These are phyloP conservation scores for Grosmannia clavigera DNA, from an alignment of 2,329 filamentous ascomycete genomes.

Conservation along the genomic window DNA sequence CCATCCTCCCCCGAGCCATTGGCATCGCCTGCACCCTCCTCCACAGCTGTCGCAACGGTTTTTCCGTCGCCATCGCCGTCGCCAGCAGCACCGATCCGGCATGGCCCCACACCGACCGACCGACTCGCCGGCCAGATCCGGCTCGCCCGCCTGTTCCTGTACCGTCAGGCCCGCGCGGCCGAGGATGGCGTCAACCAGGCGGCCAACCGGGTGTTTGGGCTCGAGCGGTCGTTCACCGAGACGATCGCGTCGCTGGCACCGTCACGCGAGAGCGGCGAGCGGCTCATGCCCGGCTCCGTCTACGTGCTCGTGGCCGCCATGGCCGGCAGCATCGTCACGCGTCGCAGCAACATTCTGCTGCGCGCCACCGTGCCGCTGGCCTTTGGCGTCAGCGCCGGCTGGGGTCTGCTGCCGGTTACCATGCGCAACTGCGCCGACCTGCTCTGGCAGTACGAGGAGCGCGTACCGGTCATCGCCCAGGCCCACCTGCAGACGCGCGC, in stretches of 20 bases:
- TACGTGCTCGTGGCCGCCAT: slow-evolving; percentile 92
- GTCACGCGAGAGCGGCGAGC: slow-evolving; percentile 72
- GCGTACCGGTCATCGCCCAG: slow-evolving; percentile 70
- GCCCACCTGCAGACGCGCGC: slow-evolving; percentile 64
- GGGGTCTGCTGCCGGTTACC: slow-evolving; percentile 76
- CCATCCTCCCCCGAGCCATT: slow-evolving; percentile 1
- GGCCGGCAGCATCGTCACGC: slow-evolving; percentile 82
- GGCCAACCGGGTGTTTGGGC: slow-evolving; percentile 67
- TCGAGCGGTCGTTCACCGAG: slow-evolving; percentile 81
- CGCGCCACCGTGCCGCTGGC: slow-evolving; percentile 64
- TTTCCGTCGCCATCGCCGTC: slow-evolving; percentile 9
- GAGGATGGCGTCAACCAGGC: slow-evolving; percentile 76
- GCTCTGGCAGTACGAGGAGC: slow-evolving; percentile 86
- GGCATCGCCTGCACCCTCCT: not conserved
- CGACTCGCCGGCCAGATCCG: slow-evolving; percentile 75
- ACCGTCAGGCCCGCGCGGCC: slow-evolving; percentile 58
- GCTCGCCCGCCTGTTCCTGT: slow-evolving; percentile 65
- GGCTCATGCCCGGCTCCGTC: slow-evolving; percentile 75
- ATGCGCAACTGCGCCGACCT: slow-evolving; percentile 80
- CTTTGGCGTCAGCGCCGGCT: slow-evolving; percentile 72
- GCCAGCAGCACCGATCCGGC: slow-evolving; percentile 19
- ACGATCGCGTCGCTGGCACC: slow-evolving; percentile 85
- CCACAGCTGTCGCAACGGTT: slow-evolving; percentile 6
- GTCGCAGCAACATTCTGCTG: slow-evolving; percentile 76
- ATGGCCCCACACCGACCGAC: slow-evolving; percentile 70